phyloP scores from a whole-genome alignment of 2,329 filamentous ascomycete genomes.

The Xylariaceae sp. region DNA sequence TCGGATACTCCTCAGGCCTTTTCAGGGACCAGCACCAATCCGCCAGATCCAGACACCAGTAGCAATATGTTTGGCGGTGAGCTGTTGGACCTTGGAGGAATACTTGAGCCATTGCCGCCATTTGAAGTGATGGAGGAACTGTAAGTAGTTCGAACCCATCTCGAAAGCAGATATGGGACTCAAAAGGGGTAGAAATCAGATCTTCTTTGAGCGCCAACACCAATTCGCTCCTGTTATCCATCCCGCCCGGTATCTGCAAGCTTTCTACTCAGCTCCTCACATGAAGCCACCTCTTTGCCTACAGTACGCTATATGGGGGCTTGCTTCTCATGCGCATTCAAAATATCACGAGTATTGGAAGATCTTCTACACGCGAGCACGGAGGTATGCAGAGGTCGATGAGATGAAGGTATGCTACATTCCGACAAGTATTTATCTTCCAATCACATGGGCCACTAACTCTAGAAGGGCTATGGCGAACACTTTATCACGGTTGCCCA shows the following conservation, averaged over 20 bases:
- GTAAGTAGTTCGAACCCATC: slow-evolving; percentile 44
- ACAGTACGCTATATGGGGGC: slow-evolving; percentile 87
- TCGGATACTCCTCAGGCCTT: slow-evolving; percentile 15
- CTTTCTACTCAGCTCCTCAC: slow-evolving; percentile 67
- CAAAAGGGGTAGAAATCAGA: slow-evolving; percentile 51
- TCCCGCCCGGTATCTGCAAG: slow-evolving; percentile 67
- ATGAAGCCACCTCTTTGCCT: slow-evolving; percentile 78
- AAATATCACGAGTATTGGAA: slow-evolving; percentile 71
- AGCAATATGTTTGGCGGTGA: slow-evolving; percentile 36
- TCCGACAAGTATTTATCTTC: too few species aligned
- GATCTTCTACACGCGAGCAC: slow-evolving; percentile 51
- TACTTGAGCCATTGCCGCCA: slow-evolving; percentile 77
- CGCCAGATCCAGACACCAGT: slow-evolving; percentile 8
- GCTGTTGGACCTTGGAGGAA: slow-evolving; percentile 68
- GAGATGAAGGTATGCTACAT: slow-evolving; percentile 75
- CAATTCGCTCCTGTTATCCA: slow-evolving; percentile 74
- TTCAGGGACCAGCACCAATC: slow-evolving; percentile 14
- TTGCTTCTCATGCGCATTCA: slow-evolving; percentile 66
- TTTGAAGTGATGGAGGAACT: slow-evolving; percentile 78
- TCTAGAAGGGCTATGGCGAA: slow-evolving; percentile 73
- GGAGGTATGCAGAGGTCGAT: slow-evolving; percentile 78
- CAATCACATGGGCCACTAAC: too few species aligned
- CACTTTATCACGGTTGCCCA: slow-evolving; percentile 73
- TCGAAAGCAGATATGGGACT: not conserved
- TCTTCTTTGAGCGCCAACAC: slow-evolving; percentile 75